phyloP scores from a whole-genome alignment of 2,329 filamentous ascomycete genomes.

The Camillea tinctor region DNA sequence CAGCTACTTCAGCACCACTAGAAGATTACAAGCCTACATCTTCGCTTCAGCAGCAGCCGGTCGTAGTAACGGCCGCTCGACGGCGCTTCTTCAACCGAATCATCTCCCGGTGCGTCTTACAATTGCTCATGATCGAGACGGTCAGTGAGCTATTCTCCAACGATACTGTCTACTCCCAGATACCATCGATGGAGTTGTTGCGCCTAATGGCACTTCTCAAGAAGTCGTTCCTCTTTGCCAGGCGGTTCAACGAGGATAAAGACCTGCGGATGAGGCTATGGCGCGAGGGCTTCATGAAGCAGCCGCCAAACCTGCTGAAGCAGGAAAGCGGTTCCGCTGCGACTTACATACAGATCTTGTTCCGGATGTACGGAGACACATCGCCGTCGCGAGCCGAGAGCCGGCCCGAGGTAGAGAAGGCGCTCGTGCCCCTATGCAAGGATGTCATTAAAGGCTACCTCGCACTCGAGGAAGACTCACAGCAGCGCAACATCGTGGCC shows the following conservation, averaged over 20 bases:
- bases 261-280: slow-evolving; percentile 91
- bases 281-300: slow-evolving; percentile 99
- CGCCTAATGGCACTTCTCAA: slow-evolving; percentile 93
- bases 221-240: slow-evolving; percentile 94
- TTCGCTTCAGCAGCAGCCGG: slow-evolving; percentile 78
- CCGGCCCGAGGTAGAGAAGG: slow-evolving; percentile 81
- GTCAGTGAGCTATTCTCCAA: slow-evolving; percentile 99
- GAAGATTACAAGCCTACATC: slow-evolving; percentile 86
- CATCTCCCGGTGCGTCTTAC: slow-evolving; percentile 96
- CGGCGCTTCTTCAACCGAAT: slow-evolving; percentile 98
- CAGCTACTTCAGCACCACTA: slow-evolving; percentile 49
- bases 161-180: slow-evolving; percentile 88
- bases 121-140: slow-evolving; percentile 98
- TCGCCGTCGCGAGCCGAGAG: slow-evolving; percentile 77
- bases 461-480: slow-evolving; percentile 87
- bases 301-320: slow-evolving; percentile 95
- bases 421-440: slow-evolving; percentile 89
- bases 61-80: slow-evolving; percentile 89
- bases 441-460: slow-evolving; percentile 90
- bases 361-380: slow-evolving; percentile 95
- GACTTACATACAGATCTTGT: slow-evolving; percentile 92
- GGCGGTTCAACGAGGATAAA: slow-evolving; percentile 96
- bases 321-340: slow-evolving; percentile 91
- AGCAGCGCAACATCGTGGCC: slow-evolving; percentile 93
- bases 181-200: slow-evolving; percentile 85